Conservation (phyloP, 2,329 filamentous ascomycete genomes). For the Hymenoscyphus fraxineus region DNA sequence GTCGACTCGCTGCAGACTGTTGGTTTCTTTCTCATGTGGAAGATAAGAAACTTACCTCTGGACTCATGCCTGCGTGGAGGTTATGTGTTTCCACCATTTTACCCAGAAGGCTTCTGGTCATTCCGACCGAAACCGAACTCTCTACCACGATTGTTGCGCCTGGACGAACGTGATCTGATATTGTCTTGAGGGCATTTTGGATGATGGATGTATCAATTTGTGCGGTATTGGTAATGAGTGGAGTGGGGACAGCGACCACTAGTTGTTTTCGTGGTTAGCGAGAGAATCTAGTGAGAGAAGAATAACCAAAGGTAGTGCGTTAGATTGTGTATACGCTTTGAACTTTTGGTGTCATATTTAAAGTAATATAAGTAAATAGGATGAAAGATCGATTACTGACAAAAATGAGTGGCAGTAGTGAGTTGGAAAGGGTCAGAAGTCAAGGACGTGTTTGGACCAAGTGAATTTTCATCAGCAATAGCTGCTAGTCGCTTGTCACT, state of each 20-base stretch:
- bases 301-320: neutral
- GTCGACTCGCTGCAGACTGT: constrained; percentile 43
- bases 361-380: neutral
- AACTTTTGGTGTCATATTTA: neutral
- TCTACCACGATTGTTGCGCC: constrained; percentile 37
- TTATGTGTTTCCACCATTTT: constrained; percentile 42
- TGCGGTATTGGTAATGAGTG: constrained; percentile 33
- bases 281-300: neutral
- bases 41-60: constrained; percentile 27
- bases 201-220: constrained; percentile 10
- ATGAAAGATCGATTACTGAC: neutral
- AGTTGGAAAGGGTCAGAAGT: constrained; percentile 31
- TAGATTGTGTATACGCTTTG: neutral
- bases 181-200: constrained; percentile 3
- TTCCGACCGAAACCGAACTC: constrained; percentile 52
- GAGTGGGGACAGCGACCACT: constrained; percentile 43
- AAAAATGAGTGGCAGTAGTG: constrained; percentile 41
- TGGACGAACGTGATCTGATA: constrained; percentile 2
- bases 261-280: neutral
- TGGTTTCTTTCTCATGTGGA: neutral
- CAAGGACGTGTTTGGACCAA: neutral
- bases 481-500: neutral
- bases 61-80: constrained; percentile 49
- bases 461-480: neutral
- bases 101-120: constrained; percentile 48